Evolutionary conservation across 495 filamentous ascomycete genomes (phyloP), one percentile per base, ranked within the genome.

Genomic region (Neurospora discreta): DNA sequence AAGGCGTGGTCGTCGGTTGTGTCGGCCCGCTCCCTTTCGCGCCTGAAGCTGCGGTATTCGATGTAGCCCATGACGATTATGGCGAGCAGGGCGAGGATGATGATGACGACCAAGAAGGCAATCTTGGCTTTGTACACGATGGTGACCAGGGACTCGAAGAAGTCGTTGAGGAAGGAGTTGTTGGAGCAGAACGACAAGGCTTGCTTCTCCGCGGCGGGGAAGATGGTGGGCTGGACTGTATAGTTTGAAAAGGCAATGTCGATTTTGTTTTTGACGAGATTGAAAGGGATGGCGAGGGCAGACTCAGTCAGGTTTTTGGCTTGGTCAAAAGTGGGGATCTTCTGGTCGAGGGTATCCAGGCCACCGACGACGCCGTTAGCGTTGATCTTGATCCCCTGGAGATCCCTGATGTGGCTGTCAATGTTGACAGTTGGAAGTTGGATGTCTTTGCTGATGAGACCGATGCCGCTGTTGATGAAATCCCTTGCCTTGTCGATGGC

Each of bases 181-280:
- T 90, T 86, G 40, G 93, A 90, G 83, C 95, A 99, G 84, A 99
- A 99, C 9, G 87, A 89, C 43, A 99, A 82, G 23, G 89, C 82
- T 77, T 95, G 85, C 81, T 96, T 97, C 73, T 88, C 75, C 1
- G 96, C 93, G 9, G 97, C 84, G 0, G 93, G 92, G 72, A 99
- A 91, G 5, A 91, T 77, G 15, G 78, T 98, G 89, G 78, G 98
- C 96, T 40, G 80, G 81, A 84, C 93, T 11, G 4, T 13, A 7
- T 18, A 98, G 52, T 81, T 86, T 20, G 87, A 86, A 75, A 95
- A 83, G 26, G 84, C 86, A 7, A 85, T 77, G 69, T 92, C 90
- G 71, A 98, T 84, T 46, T 90, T 80, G 60, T 90, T 82, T 81
- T 92, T 90, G 72, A 94, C 82, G 16, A 89, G 80, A 70, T 93